Conservation (phyloP, 352 stramenopile species). For the Blastocystis sp. region DNA sequence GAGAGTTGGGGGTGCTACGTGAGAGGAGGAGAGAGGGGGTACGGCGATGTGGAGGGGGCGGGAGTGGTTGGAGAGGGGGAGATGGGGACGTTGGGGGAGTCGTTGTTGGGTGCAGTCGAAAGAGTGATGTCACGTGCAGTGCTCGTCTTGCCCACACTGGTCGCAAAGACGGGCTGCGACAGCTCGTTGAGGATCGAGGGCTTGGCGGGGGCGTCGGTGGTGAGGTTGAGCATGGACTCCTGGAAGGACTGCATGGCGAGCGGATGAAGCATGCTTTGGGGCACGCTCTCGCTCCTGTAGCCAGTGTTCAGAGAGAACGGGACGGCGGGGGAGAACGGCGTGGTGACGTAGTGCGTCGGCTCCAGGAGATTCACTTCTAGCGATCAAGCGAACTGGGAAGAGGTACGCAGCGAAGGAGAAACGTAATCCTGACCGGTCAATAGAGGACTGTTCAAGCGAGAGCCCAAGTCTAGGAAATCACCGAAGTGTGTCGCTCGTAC, state of each 20-base stretch:
- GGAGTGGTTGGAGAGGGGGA: background rate
- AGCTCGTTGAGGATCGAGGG: background rate
- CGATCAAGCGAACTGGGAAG: background rate
- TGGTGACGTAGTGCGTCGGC: background rate
- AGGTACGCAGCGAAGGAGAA: background rate
- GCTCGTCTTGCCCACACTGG: no score
- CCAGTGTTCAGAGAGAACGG: background rate
- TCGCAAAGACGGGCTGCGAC: background rate
- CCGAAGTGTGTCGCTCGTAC: background rate
- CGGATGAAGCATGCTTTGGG: background rate
- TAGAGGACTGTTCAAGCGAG: slow-evolving; percentile 33
- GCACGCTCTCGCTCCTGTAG: background rate
- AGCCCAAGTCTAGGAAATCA: slow-evolving; percentile 1
- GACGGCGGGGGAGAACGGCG: background rate
- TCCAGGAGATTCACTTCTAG: slow-evolving; percentile 40
- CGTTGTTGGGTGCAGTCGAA: background rate
- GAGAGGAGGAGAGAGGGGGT: background rate
- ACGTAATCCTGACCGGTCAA: background rate
- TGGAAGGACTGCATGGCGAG: background rate
- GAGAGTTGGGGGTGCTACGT: background rate
- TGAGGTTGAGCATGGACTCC: background rate
- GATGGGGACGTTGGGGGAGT: background rate
- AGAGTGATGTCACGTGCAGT: background rate
- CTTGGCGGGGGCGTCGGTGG: background rate
- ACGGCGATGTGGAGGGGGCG: background rate